Evolutionary conservation across 73 alveolate species (phyloP).

Genomic region (Stentor roeselii): DNA sequence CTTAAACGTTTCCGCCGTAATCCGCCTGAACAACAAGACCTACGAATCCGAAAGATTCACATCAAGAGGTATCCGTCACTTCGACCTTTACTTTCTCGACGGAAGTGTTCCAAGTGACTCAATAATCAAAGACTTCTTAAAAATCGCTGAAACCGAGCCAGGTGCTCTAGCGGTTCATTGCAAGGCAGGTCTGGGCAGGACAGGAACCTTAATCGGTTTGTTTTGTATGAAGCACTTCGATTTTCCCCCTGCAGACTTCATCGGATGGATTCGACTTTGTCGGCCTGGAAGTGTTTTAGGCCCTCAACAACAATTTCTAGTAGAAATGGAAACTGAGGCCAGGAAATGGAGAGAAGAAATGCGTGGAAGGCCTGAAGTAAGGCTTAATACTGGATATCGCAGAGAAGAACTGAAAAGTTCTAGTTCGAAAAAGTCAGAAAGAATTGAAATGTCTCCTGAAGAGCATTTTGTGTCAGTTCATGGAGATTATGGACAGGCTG

Average conservation of each 20-base stretch:
- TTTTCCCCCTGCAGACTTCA: constrained; percentile 82
- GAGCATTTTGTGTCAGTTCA: constrained; percentile 3
- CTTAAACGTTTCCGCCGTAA: constrained; percentile 70
- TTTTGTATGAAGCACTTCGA: constrained; percentile 79
- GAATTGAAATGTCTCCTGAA: constrained; percentile 21
- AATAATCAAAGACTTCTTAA: constrained; percentile 68
- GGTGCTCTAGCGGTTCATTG: constrained; percentile 96
- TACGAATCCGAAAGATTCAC: constrained; percentile 70
- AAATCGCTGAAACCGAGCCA: constrained; percentile 75
- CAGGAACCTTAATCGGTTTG: constrained; percentile 90
- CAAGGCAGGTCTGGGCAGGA: constrained; percentile 97
- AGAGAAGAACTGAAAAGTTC: neutral
- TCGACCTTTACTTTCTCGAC: constrained; percentile 88
- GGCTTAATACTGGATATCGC: too few relatives aligned
- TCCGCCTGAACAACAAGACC: constrained; percentile 78
- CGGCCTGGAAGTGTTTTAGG: constrained; percentile 91
- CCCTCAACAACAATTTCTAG: constrained; percentile 71
- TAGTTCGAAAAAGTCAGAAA: neutral
- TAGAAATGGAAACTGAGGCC: constrained; percentile 1
- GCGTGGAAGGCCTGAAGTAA: neutral
- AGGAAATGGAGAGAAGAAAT: constrained; percentile 1
- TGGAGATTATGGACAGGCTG: constrained; percentile 48
- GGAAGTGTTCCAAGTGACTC: constrained; percentile 93
- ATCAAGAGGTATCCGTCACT: constrained; percentile 68
- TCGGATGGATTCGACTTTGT: constrained; percentile 79